Percentiles rank a stretch among this genome's conserved stretches.
Evolutionary conservation across 129 eudicot genomes (phyloP).

Genomic region (Cynara cardunculus): DNA sequence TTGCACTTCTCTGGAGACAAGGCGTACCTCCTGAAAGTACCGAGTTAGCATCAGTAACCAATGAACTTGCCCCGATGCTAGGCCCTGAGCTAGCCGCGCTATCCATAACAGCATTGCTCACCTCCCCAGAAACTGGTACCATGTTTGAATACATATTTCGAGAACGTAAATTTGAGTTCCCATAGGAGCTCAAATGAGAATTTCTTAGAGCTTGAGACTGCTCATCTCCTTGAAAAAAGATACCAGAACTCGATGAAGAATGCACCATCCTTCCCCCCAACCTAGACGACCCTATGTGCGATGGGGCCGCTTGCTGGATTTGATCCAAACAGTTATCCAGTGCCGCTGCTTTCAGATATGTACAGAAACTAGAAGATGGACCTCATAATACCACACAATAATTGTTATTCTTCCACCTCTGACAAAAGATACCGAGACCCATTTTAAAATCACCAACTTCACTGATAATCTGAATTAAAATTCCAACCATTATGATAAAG

Average conservation of each 20-base stretch:
- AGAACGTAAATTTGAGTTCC: conserved; percentile 50
- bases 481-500: not conserved
- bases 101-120: conserved; percentile 43
- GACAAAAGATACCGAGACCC: not conserved
- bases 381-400: not conserved
- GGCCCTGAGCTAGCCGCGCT: conserved; percentile 62
- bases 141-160: conserved; percentile 43
- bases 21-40: conserved; percentile 78
- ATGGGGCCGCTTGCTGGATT: conserved; percentile 35
- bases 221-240: conserved; percentile 73
- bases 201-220: conserved; percentile 44
- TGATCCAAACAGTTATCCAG: conserved; percentile 45
- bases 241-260: conserved; percentile 73
- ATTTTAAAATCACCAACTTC: not conserved
- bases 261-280: conserved; percentile 56
- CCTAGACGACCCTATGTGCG: conserved; percentile 52
- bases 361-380: not conserved
- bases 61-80: conserved; percentile 67
- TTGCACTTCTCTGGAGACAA: conserved; percentile 72
- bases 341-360: conserved; percentile 26
- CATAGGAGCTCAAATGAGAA: conserved; percentile 50
- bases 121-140: conserved; percentile 52
- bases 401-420: not conserved
- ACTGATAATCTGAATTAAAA: not conserved
- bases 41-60: conserved; percentile 85